A percentile compares a stretch with the other conserved stretches of the same genome.
phyloP scores from a whole-genome alignment of 2,329 filamentous ascomycete species.

The Pseudogymnoascus destructans region DNA sequence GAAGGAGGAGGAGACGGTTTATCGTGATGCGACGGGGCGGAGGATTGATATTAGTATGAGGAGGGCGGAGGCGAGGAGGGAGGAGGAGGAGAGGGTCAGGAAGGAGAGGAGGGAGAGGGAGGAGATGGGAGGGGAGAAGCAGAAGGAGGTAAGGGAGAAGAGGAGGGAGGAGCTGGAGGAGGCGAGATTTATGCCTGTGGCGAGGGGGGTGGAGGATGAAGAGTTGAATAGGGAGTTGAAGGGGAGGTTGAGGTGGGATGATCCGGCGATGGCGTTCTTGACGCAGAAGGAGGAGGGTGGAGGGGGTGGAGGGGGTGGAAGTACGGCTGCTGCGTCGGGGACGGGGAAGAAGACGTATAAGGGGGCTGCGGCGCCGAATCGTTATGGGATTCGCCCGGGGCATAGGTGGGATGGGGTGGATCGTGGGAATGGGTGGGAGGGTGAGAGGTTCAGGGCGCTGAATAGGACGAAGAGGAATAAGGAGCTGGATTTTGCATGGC shows the following conservation, averaged over 20 bases:
- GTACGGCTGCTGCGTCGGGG: conserved; percentile 7
- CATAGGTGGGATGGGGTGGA: conserved; percentile 97
- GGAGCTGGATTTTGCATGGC: conserved; percentile 81
- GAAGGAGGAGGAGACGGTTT: conserved; percentile 67
- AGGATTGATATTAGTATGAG: conserved; percentile 89
- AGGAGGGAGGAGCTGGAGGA: conserved; percentile 60
- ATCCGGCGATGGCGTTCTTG: conserved; percentile 78
- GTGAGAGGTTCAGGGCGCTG: conserved; percentile 77
- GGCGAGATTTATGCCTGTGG: conserved; percentile 69
- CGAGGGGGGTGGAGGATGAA: conserved; percentile 69
- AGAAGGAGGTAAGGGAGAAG: conserved; percentile 52
- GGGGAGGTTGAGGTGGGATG: conserved; percentile 73
- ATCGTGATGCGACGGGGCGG: conserved; percentile 88
- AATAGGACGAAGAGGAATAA: conserved; percentile 66
- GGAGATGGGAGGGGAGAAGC: conserved; percentile 72
- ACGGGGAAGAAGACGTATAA: conserved; percentile 43
- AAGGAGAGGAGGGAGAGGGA: conserved; percentile 55
- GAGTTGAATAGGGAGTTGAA: conserved; percentile 76
- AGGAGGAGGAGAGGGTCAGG: conserved; percentile 55
- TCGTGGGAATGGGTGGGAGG: conserved; percentile 84
- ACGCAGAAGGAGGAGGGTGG: conserved; percentile 32
- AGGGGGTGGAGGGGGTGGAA: conserved; percentile 13
- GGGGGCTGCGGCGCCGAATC: conserved; percentile 73
- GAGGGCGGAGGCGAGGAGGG: conserved; percentile 70
- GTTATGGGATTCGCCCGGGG: conserved; percentile 85